Evolutionary conservation across 495 filamentous ascomycete genomes (phyloP).

Genomic region (Neurospora sp.): DNA sequence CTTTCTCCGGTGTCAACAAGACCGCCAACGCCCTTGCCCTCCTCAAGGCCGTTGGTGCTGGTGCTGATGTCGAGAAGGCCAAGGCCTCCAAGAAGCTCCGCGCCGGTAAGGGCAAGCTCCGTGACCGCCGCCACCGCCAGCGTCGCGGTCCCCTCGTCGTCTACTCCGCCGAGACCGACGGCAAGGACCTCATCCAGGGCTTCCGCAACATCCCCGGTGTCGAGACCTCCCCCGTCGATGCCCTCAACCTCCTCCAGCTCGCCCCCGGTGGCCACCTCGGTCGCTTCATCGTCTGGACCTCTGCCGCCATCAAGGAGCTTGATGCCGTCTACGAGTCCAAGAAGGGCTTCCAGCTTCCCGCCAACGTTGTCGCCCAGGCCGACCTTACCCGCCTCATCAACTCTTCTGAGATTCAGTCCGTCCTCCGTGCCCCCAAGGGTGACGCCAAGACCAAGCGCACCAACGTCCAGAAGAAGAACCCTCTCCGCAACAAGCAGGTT

Average conservation of each 20-base stretch:
- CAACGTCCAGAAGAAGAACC: slow-evolving; percentile 98
- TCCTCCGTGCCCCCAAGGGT: slow-evolving; percentile 81
- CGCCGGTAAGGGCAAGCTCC: slow-evolving; percentile 95
- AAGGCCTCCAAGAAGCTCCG: slow-evolving; percentile 87
- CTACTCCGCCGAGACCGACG: slow-evolving; percentile 87
- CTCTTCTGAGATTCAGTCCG: slow-evolving; percentile 93
- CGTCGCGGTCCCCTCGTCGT: slow-evolving; percentile 93
- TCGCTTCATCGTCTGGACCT: slow-evolving; percentile 98
- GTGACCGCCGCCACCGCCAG: slow-evolving; percentile 90
- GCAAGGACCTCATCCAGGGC: slow-evolving; percentile 79
- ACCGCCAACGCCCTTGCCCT: slow-evolving; percentile 80
- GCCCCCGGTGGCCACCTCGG: slow-evolving; percentile 97
- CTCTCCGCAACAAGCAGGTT: slow-evolving; percentile 94
- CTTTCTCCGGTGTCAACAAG: slow-evolving; percentile 65
- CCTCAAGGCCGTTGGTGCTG: slow-evolving; percentile 81
- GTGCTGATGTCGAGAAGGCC: slow-evolving; percentile 85
- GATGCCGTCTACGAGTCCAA: slow-evolving; percentile 96
- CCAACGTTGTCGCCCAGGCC: slow-evolving; percentile 77
- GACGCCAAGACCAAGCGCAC: slow-evolving; percentile 81
- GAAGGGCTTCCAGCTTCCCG: slow-evolving; percentile 95
- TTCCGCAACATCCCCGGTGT: slow-evolving; percentile 99
- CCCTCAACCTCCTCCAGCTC: slow-evolving; percentile 97
- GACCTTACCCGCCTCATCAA: slow-evolving; percentile 96
- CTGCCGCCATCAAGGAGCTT: slow-evolving; percentile 88
- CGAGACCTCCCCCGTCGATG: slow-evolving; percentile 89